Evolutionary conservation across 2,329 filamentous ascomycete genomes (phyloP).

Genomic region (Penicillium brevicompactum): DNA sequence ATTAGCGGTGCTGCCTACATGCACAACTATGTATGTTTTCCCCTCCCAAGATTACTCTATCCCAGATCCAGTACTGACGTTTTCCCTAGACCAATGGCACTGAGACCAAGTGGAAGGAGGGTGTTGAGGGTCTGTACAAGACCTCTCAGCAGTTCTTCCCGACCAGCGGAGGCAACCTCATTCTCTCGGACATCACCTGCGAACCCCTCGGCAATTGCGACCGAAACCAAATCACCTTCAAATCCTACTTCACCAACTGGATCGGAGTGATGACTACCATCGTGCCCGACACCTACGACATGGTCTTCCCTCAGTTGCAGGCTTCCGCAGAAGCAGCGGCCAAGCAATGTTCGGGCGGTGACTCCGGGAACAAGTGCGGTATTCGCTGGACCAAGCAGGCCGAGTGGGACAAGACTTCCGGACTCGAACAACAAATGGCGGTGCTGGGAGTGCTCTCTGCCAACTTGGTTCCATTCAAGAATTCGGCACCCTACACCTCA

Average conservation of each 20-base stretch:
- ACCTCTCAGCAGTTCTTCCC: slow-evolving; percentile 58
- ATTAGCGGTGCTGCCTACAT: slow-evolving; percentile 60
- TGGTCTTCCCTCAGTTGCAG: slow-evolving; percentile 61
- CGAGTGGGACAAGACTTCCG: slow-evolving; percentile 36
- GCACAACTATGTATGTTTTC: slow-evolving; percentile 52
- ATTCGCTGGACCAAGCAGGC: slow-evolving; percentile 43
- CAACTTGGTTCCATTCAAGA: slow-evolving; percentile 29
- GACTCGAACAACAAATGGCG: slow-evolving; percentile 47
- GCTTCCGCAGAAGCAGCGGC: slow-evolving; percentile 64
- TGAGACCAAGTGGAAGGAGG: slow-evolving; percentile 57
- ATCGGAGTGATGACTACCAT: slow-evolving; percentile 63
- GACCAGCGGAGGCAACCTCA: slow-evolving; percentile 45
- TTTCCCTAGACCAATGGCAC: slow-evolving; percentile 39
- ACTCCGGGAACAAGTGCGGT: slow-evolving; percentile 60
- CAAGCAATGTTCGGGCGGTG: slow-evolving; percentile 62
- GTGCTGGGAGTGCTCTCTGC: slow-evolving; percentile 41
- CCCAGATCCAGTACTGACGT: slow-evolving; percentile 11
- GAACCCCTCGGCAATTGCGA: slow-evolving; percentile 65
- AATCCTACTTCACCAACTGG: slow-evolving; percentile 71
- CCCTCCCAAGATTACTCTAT: background rate
- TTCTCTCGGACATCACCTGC: slow-evolving; percentile 70
- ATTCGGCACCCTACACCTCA: slow-evolving; percentile 45
- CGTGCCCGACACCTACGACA: slow-evolving; percentile 58
- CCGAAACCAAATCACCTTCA: slow-evolving; percentile 72
- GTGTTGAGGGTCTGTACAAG: slow-evolving; percentile 59